phyloP scores from a whole-genome alignment of 1,139 yeast genomes.

The Blastobotrys serpentis region DNA sequence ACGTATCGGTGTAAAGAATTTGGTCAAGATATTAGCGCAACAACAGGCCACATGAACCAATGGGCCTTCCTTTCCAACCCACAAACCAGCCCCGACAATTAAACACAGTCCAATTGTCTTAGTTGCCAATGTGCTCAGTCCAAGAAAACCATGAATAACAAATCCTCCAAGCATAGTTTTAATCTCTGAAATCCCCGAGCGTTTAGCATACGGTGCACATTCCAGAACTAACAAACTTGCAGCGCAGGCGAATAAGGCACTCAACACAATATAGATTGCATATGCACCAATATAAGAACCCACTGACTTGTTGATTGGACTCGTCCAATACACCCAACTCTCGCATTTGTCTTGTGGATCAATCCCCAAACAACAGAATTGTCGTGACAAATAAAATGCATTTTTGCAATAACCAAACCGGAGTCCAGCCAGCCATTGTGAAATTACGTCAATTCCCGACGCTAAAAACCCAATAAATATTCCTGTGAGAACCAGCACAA shows the following conservation, averaged over 20 bases:
- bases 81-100: slow-evolving; percentile 77
- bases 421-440: slow-evolving; percentile 64
- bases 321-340: slow-evolving; percentile 47
- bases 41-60: slow-evolving; percentile 84
- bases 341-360: slow-evolving; percentile 37
- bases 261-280: slow-evolving; percentile 36
- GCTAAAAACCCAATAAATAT: slow-evolving; percentile 59
- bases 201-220: slow-evolving; percentile 49
- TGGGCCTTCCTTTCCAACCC: slow-evolving; percentile 95
- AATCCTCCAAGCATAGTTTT: slow-evolving; percentile 63
- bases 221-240: slow-evolving; percentile 41
- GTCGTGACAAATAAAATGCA: slow-evolving; percentile 40
- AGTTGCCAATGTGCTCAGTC: slow-evolving; percentile 47
- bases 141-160: slow-evolving; percentile 50
- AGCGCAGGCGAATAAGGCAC: slow-evolving; percentile 36
- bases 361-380: slow-evolving; percentile 42
- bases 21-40: slow-evolving; percentile 47
- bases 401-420: slow-evolving; percentile 50
- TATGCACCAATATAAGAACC: slow-evolving; percentile 19
- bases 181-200: slow-evolving; percentile 72
- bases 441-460: slow-evolving; percentile 56
- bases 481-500: slow-evolving; percentile 56
- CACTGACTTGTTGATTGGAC: slow-evolving; percentile 28
- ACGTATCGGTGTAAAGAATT: slow-evolving; percentile 36
- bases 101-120: slow-evolving; percentile 58